phyloP scores from a whole-genome alignment of 306 rosid species.

The Fragaria nilgerrensis region DNA sequence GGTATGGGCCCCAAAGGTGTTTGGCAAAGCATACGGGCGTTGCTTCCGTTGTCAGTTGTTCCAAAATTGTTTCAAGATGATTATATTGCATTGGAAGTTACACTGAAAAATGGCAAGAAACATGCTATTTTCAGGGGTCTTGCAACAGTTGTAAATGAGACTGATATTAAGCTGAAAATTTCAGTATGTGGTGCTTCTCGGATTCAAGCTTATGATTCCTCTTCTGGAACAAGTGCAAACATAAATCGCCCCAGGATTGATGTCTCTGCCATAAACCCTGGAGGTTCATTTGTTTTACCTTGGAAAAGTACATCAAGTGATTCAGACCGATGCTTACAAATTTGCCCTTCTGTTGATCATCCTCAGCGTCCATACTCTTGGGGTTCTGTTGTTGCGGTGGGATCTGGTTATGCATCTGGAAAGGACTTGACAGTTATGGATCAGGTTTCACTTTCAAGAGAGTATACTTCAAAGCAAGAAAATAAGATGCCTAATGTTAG shows the following conservation, averaged over 20 bases:
- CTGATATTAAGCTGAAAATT: slow-evolving; percentile 62
- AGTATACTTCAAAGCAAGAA: slow-evolving; percentile 36
- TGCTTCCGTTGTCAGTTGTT: slow-evolving; percentile 81
- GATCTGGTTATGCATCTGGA: slow-evolving; percentile 67
- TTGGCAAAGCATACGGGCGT: slow-evolving; percentile 79
- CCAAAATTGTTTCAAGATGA: slow-evolving; percentile 68
- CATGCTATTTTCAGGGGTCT: slow-evolving; percentile 90
- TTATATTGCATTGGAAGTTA: slow-evolving; percentile 80
- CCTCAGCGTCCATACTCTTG: slow-evolving; percentile 60
- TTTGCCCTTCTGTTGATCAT: slow-evolving; percentile 64
- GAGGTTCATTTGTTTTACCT: slow-evolving; percentile 65
- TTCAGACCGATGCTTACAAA: slow-evolving; percentile 68
- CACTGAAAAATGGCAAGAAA: slow-evolving; percentile 88
- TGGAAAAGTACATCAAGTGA: slow-evolving; percentile 79
- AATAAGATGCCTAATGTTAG: slow-evolving; percentile 40
- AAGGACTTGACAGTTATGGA: slow-evolving; percentile 65
- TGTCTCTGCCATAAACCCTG: slow-evolving; percentile 50
- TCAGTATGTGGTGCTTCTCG: slow-evolving; percentile 49
- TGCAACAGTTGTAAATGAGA: slow-evolving; percentile 77
- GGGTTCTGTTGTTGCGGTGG: slow-evolving; percentile 61
- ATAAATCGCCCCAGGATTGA: slow-evolving; percentile 38
- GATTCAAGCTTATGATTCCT: slow-evolving; percentile 33
- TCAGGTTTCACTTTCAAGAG: slow-evolving; percentile 55
- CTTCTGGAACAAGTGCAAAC: slow-evolving; percentile 32
- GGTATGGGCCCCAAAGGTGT: slow-evolving; percentile 58